These are phyloP conservation scores for Fagopyrum tataricum DNA, from an alignment of 148 eudicot species.

Conservation along the genomic window DNA sequence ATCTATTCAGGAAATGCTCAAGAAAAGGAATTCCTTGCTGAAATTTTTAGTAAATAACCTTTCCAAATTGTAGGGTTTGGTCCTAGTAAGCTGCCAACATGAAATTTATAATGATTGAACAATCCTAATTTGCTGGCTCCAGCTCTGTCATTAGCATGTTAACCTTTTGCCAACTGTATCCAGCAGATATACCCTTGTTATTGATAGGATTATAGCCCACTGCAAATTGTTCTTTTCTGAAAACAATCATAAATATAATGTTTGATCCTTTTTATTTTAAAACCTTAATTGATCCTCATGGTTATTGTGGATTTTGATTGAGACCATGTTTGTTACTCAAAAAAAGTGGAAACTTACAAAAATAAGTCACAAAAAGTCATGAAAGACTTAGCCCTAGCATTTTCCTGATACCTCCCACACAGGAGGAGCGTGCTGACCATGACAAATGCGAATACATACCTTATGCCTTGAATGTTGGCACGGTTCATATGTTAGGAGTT, in stretches of 20 bases:
- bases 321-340: not conserved
- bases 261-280: not conserved
- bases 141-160: not conserved
- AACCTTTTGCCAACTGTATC: not conserved
- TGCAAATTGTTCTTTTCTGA: not conserved
- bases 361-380: not conserved
- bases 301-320: not conserved
- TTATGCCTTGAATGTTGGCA: not conserved
- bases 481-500: not conserved
- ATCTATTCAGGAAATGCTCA: not conserved
- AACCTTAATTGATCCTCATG: not conserved
- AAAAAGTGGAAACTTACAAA: not conserved
- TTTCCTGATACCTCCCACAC: no score
- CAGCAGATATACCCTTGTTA: not conserved
- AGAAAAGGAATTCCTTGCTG: not conserved
- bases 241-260: not conserved
- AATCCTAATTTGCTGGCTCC: not conserved
- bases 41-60: not conserved
- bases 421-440: not conserved
- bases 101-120: not conserved
- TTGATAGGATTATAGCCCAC: not conserved
- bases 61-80: not conserved
- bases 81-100: not conserved
- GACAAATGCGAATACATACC: not conserved
- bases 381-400: not conserved